Evolutionary conservation across 2,329 filamentous ascomycete genomes (phyloP).

Genomic region (Fusarium secorum): DNA sequence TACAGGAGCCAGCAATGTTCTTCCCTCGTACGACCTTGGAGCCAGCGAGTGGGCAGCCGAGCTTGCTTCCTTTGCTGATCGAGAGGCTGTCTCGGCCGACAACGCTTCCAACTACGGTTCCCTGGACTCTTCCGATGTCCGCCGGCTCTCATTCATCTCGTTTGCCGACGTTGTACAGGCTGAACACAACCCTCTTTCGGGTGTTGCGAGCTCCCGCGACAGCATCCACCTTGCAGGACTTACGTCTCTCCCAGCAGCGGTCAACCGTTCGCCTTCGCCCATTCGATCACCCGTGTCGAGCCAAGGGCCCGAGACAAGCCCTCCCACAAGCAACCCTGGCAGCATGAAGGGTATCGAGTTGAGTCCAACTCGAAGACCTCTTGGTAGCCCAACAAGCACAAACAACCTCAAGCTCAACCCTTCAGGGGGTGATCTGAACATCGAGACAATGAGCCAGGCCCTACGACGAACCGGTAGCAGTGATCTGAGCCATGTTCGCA

Average conservation of each 20-base stretch:
- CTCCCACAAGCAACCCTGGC: constrained; percentile 77
- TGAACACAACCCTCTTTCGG: constrained; percentile 71
- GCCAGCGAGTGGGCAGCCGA: constrained; percentile 66
- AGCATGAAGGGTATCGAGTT: constrained; percentile 78
- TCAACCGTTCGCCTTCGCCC: constrained; percentile 79
- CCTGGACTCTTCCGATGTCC: constrained; percentile 77
- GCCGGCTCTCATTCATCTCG: constrained; percentile 91
- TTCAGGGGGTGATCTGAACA: constrained; percentile 72
- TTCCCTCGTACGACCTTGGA: constrained; percentile 51
- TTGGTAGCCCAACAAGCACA: constrained; percentile 70
- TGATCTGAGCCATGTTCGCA: constrained; percentile 70
- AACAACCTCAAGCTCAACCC: constrained; percentile 54
- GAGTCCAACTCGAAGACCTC: constrained; percentile 65
- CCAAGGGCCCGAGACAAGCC: constrained; percentile 71
- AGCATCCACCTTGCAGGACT: constrained; percentile 74
- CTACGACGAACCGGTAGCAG: constrained; percentile 84
- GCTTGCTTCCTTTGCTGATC: constrained; percentile 60
- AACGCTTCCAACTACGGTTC: constrained; percentile 78
- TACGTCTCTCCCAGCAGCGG: constrained; percentile 62
- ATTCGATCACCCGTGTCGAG: constrained; percentile 81
- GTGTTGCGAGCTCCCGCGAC: constrained; percentile 66
- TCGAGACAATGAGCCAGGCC: constrained; percentile 94
- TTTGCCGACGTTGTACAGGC: constrained; percentile 95
- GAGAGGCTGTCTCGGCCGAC: constrained; percentile 59
- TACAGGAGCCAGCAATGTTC: constrained; percentile 53